These are phyloP conservation scores for Elaeagnus macrophylla DNA, from an alignment of 306 rosid genomes.

Conservation along the genomic window DNA sequence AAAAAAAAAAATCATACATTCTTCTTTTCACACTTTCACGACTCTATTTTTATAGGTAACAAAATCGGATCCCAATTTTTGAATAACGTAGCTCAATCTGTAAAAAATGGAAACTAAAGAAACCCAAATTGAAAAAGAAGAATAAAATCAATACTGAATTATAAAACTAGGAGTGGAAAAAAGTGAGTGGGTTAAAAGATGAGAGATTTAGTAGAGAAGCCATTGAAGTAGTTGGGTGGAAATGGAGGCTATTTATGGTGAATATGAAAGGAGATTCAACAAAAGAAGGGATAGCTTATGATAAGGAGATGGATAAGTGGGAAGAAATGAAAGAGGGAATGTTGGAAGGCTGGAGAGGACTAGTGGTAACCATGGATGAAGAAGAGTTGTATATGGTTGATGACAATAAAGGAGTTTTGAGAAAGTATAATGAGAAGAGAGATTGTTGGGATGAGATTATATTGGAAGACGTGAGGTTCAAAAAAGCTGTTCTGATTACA, in stretches of 20 bases:
- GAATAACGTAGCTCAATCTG: constrained; percentile 35
- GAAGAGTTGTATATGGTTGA: constrained; percentile 63
- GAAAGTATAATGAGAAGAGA: constrained; percentile 26
- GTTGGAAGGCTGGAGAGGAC: constrained; percentile 75
- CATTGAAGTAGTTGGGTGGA: constrained; percentile 79
- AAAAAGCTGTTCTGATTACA: constrained; percentile 55
- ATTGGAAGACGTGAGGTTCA: constrained; percentile 27
- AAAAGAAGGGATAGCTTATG: constrained; percentile 55
- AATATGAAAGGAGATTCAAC: constrained; percentile 53
- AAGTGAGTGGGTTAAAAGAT: constrained; percentile 31
- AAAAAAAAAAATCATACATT: too few species aligned
- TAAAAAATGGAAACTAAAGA: constrained; percentile 38
- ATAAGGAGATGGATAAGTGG: constrained; percentile 47
- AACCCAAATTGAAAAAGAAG: too few species aligned
- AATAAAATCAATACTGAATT: too few species aligned
- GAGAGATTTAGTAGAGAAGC: constrained; percentile 72
- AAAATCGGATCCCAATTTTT: constrained; percentile 70
- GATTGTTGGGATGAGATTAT: constrained; percentile 51
- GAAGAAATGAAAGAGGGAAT: constrained; percentile 70
- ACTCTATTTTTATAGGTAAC: constrained; percentile 48
- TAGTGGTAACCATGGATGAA: constrained; percentile 82
- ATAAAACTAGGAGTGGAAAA: constrained; percentile 36
- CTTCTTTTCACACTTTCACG: too few species aligned
- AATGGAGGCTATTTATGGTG: constrained; percentile 66
- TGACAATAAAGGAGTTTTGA: constrained; percentile 40